phyloP scores from a whole-genome alignment of 108 stramenopile species.

The Nitzschia sp. region DNA sequence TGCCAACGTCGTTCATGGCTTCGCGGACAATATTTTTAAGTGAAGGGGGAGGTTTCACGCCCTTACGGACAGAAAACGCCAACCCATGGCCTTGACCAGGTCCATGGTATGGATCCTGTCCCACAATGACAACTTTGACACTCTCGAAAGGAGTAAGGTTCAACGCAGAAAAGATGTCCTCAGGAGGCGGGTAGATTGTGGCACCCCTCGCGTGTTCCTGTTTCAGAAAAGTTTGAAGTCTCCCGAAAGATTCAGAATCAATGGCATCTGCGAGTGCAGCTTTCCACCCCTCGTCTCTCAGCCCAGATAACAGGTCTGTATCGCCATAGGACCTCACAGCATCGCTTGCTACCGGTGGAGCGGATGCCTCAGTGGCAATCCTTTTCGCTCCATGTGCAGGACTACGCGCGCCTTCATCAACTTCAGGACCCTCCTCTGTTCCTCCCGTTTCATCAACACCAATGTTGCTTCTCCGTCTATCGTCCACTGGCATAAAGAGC shows the following conservation, averaged over 20 bases:
- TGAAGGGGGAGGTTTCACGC: constrained; percentile 86
- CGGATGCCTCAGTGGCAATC: not conserved
- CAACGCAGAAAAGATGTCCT: constrained; percentile 88
- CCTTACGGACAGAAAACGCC: constrained; percentile 88
- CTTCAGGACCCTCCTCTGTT: constrained; percentile 3
- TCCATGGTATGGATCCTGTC: constrained; percentile 99
- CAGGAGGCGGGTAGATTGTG: constrained; percentile 84
- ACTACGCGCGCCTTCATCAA: not conserved
- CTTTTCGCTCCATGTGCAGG: not conserved
- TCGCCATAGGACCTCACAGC: not conserved
- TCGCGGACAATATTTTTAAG: constrained; percentile 95
- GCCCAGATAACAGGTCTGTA: constrained; percentile 26
- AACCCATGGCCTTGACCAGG: constrained; percentile 86
- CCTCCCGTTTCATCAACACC: too few relatives aligned
- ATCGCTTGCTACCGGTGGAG: constrained; percentile 3
- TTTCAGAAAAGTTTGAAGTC: constrained; percentile 35
- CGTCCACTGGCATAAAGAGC: constrained; percentile 54
- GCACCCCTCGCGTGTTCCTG: constrained; percentile 20
- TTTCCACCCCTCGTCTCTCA: constrained; percentile 65
- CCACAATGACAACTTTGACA: constrained; percentile 94
- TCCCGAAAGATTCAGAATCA: constrained; percentile 41
- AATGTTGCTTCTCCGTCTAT: constrained; percentile 18
- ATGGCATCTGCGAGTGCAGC: constrained; percentile 38
- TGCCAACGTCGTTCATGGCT: constrained; percentile 46
- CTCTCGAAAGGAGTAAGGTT: constrained; percentile 80